Evolutionary conservation across 441 rosid genomes (phyloP).

Genomic region (Sinapis alba): DNA sequence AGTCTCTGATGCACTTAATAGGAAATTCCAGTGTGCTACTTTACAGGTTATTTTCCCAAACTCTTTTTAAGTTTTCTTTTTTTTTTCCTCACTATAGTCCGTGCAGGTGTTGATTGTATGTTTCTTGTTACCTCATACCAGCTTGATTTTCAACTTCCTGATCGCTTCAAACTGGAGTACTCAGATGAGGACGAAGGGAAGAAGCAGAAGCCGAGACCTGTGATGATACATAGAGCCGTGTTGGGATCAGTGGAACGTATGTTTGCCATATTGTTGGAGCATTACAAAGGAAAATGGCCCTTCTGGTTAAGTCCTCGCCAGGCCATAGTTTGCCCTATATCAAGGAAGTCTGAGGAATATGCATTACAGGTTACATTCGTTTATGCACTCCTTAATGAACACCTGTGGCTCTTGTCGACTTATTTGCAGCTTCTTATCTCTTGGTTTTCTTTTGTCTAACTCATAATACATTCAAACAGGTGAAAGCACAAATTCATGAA

Average conservation of each 20-base stretch:
- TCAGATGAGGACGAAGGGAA: slow-evolving; percentile 93
- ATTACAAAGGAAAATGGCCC: slow-evolving; percentile 99
- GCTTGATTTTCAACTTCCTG: slow-evolving; percentile 99
- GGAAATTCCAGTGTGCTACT: slow-evolving; percentile 97
- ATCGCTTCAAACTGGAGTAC: slow-evolving; percentile 79
- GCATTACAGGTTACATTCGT: slow-evolving; percentile 64
- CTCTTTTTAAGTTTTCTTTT: neutral
- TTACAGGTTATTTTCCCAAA: slow-evolving; percentile 62
- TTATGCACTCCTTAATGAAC: slow-evolving; percentile 5
- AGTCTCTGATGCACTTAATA: slow-evolving; percentile 91
- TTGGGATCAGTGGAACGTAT: slow-evolving; percentile 98
- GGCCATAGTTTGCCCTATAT: slow-evolving; percentile 97
- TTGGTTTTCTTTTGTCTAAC: neutral
- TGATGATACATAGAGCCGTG: slow-evolving; percentile 97
- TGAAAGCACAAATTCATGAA: slow-evolving; percentile 60
- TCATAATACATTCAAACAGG: slow-evolving; percentile 47
- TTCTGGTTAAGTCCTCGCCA: slow-evolving; percentile 99
- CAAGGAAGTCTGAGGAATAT: slow-evolving; percentile 80
- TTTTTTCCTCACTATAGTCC: neutral
- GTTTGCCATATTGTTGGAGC: slow-evolving; percentile 94
- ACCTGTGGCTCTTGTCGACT: slow-evolving; percentile 1
- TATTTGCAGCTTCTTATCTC: slow-evolving; percentile 8
- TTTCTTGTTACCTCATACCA: slow-evolving; percentile 42
- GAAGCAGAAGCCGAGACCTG: slow-evolving; percentile 74
- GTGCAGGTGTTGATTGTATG: slow-evolving; percentile 5